These are phyloP conservation scores for Graphilbum sp. DNA, from an alignment of 2,329 filamentous ascomycete species.

Conservation along the genomic window DNA sequence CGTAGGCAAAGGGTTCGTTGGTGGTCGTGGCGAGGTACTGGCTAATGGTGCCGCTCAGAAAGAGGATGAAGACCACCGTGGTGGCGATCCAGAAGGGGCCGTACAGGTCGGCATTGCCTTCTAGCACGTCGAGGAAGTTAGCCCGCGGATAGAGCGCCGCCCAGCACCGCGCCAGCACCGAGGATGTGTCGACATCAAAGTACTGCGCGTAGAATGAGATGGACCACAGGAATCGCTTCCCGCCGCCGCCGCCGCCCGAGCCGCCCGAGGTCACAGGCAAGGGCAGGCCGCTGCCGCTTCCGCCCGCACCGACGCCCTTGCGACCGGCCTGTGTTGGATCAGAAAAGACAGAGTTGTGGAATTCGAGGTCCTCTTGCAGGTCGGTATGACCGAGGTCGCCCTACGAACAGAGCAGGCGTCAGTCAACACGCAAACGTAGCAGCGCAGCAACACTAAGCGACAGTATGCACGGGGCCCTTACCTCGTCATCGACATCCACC, in stretches of 20 bases:
- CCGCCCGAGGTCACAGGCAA: slow-evolving; percentile 34
- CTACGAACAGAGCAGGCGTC: slow-evolving; percentile 28
- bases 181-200: slow-evolving; percentile 93
- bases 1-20: slow-evolving; percentile 70
- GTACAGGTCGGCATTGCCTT: slow-evolving; percentile 93
- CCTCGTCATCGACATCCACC: slow-evolving; percentile 93
- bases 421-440: slow-evolving; percentile 7
- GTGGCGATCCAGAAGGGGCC: slow-evolving; percentile 98
- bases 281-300: slow-evolving; percentile 31
- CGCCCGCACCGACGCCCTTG: slow-evolving; percentile 29
- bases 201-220: slow-evolving; percentile 92
- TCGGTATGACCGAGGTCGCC: slow-evolving; percentile 96
- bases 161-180: slow-evolving; percentile 74
- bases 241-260: slow-evolving; percentile 21
- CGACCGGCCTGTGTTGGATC: slow-evolving; percentile 32
- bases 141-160: slow-evolving; percentile 78
- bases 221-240: slow-evolving; percentile 84
- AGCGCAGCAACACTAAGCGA: too few species aligned
- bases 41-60: slow-evolving; percentile 87
- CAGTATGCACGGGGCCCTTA: too few species aligned
- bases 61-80: slow-evolving; percentile 88
- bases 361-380: slow-evolving; percentile 96
- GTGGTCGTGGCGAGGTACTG: slow-evolving; percentile 61
- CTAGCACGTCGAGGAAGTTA: slow-evolving; percentile 93
- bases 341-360: slow-evolving; percentile 82